Base-by-base conservation (phyloP, 139 green algal species). In the Chlamydomonas incerta region DNA sequence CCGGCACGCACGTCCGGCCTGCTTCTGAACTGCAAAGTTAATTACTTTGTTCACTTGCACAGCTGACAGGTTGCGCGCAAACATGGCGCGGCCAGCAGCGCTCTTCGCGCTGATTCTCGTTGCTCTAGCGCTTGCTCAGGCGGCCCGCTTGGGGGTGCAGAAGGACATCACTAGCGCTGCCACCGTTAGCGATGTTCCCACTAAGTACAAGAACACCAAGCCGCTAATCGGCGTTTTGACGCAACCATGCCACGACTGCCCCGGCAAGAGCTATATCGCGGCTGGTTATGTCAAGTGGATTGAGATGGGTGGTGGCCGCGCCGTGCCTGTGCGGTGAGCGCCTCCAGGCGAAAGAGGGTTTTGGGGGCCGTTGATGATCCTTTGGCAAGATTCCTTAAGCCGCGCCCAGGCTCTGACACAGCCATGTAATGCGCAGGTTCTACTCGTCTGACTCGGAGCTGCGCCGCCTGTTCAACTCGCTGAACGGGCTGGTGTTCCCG, bases 401-500 rank as follows among this genome's bases (percentile, higher is more conserved):
- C n/a, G n/a, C 57, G 41, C 41, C 6, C 41, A 50, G 8, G 41
- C 41, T 8, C 8, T 5, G 10, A 69, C 18, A 18, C 55, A 63
- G 2, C 8, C 55, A 26, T 46, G 47, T n/a, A 9, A 2, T 68
- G 35, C 33, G 4, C 62, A 92, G 91, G 84, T 95, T 93, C 70
- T 96, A 97, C 50, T 82, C 85, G 0, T 91, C 82, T 3, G 95
- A 98, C 68, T 41, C 72, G 0, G 95, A 98, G 89, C 92, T 97
- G 21, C 70, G 89, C 52, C 88, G 95, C 34, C 63, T 98, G 0
- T 98, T 98, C 90, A 95, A 95, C 31, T 90, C 80, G 3, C 83
- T 97, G 24, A 97, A 97, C 72, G 95, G 93, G 47, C 66, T 97
- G 2, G 92, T 97, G 17, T 95, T 97, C 37, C 93, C 94, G 13